Evolutionary conservation across 768 basidiomycete genomes (phyloP).

Genomic region (Boletus rubropictus): DNA sequence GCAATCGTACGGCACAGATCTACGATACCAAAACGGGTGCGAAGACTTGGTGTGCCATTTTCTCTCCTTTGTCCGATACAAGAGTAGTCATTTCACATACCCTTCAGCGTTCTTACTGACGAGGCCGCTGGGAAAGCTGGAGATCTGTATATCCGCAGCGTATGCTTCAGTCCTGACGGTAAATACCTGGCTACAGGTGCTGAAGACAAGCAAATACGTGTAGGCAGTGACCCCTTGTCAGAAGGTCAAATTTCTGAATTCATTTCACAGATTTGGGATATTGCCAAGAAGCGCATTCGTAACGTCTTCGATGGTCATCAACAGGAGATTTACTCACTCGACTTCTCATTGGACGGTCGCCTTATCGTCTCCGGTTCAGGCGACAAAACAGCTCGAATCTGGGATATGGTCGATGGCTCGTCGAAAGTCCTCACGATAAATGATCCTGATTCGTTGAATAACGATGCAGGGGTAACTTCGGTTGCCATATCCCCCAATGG

Average conservation of each 20-base stretch:
- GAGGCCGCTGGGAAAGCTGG: slow-evolving; percentile 65
- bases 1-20: slow-evolving; percentile 93
- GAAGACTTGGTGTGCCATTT: slow-evolving; percentile 71
- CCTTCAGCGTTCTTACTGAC: slow-evolving; percentile 65
- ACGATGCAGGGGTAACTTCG: slow-evolving; percentile 68
- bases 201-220: slow-evolving; percentile 89
- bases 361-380: slow-evolving; percentile 88
- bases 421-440: slow-evolving; percentile 36
- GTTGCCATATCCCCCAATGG: slow-evolving; percentile 78
- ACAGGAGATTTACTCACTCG: slow-evolving; percentile 91
- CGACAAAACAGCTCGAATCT: slow-evolving; percentile 63
- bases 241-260: slow-evolving; percentile 4
- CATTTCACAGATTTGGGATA: slow-evolving; percentile 80
- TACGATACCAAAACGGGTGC: slow-evolving; percentile 85
- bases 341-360: slow-evolving; percentile 82
- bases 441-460: slow-evolving; percentile 44
- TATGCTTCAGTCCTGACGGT: slow-evolving; percentile 72
- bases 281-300: slow-evolving; percentile 70
- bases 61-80: neutral
- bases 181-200: slow-evolving; percentile 74
- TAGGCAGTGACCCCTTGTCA: slow-evolving; percentile 33
- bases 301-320: slow-evolving; percentile 83
- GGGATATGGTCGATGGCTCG: slow-evolving; percentile 47
- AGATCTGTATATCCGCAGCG: slow-evolving; percentile 86
- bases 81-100: slow-evolving; percentile 9